Percentiles rank a stretch among this genome's conserved stretches.
These are phyloP conservation scores for Pseudohyphozyma bogoriensis DNA, from an alignment of 768 basidiomycete species.

Conservation along the genomic window DNA sequence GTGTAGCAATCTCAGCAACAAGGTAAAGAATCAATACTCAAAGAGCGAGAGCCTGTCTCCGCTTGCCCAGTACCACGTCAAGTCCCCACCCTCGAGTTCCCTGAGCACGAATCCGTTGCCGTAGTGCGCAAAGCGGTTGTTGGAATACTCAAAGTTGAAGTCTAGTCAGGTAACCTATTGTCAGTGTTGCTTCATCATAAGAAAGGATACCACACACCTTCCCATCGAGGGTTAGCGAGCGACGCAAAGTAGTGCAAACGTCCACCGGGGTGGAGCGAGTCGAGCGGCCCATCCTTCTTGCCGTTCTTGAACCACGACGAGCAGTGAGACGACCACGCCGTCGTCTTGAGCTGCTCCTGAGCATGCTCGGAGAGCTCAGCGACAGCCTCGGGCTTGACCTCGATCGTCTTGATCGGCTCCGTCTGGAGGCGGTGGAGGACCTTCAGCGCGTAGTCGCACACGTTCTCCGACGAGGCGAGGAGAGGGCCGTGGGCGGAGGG, in stretches of 20 bases:
- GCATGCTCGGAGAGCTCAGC: background rate
- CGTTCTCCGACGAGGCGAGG: background rate
- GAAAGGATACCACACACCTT: too few relatives aligned
- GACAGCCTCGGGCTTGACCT: background rate
- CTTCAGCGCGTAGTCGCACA: background rate
- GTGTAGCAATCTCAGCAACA: too few relatives aligned
- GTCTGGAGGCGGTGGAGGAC: background rate
- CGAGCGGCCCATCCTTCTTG: background rate
- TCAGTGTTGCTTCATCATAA: too few relatives aligned
- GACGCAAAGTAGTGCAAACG: background rate
- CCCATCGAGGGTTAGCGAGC: background rate
- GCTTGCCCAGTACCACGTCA: background rate
- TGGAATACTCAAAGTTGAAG: slow-evolving; percentile 10
- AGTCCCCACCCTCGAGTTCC: slow-evolving; percentile 13
- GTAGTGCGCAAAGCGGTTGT: slow-evolving; percentile 19
- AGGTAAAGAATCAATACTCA: too few relatives aligned
- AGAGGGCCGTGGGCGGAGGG: background rate
- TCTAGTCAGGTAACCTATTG: too few relatives aligned
- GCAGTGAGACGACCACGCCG: background rate
- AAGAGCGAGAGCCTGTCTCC: background rate
- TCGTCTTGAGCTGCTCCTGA: background rate
- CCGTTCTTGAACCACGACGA: background rate
- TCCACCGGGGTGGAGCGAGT: background rate
- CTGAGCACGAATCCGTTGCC: slow-evolving; percentile 16
- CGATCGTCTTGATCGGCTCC: background rate